phyloP scores from a whole-genome alignment of 805 yeast genomes.

The Cyberlindnera euphorbiae region DNA sequence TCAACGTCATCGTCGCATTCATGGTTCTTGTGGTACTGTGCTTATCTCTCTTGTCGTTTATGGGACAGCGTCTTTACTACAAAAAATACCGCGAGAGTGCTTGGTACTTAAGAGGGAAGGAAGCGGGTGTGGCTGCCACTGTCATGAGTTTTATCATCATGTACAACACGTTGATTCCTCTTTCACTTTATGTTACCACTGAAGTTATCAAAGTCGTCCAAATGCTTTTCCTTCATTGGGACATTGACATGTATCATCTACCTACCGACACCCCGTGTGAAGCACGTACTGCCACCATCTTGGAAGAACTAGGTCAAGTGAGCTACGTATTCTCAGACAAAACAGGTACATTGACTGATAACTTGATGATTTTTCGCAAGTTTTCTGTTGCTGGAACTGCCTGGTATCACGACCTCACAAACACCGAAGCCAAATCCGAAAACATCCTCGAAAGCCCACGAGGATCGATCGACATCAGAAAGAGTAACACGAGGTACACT shows the following conservation, averaged over 20 bases:
- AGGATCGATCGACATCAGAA: constrained; percentile 37
- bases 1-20: constrained; percentile 77
- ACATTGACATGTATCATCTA: constrained; percentile 89
- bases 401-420: constrained; percentile 70
- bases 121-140: constrained; percentile 83
- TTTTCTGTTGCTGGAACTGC: constrained; percentile 83
- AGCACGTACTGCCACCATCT: constrained; percentile 89
- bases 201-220: constrained; percentile 92
- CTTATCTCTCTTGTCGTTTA: constrained; percentile 73
- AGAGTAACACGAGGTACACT: constrained; percentile 34
- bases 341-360: constrained; percentile 96
- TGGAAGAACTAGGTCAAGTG: constrained; percentile 96
- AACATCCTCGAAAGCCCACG: constrained; percentile 16
- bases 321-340: constrained; percentile 93
- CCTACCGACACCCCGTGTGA: constrained; percentile 88
- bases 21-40: constrained; percentile 81
- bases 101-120: constrained; percentile 74
- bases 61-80: constrained; percentile 63
- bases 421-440: neutral
- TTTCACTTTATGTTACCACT: constrained; percentile 93
- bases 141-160: constrained; percentile 94
- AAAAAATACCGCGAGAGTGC: constrained; percentile 35
- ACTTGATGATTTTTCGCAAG: constrained; percentile 87
- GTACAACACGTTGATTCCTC: constrained; percentile 94
- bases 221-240: constrained; percentile 75